Base-by-base conservation (phyloP, 1,139 yeast genomes). In the Pneumocystis jirovecii region DNA sequence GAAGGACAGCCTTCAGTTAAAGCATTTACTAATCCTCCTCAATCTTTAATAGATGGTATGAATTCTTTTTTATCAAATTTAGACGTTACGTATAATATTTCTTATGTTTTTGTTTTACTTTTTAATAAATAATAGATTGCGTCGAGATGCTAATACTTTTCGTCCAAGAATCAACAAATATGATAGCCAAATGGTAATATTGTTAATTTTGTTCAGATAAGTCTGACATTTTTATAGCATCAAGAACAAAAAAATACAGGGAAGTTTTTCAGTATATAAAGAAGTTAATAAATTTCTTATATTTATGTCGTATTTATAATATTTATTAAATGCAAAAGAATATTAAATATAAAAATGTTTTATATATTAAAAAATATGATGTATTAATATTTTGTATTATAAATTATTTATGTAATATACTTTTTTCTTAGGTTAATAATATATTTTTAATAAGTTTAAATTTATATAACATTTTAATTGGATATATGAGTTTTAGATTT, bases 161-260 rank as follows among this genome's bases (percentile, higher is more conserved):
- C 86, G 99, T 80, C 98, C 98, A 74, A 87, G 99, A 84, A 93
- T 93, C 77, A 93, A 93, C 81, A 93, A 93, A 80, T 80, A 88
- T 75, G 97, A 88, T 75, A 91, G 97, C 66, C 98, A 93, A 82
- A 89, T 93, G 96, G 98, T 50, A 31, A 44, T 19, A 44, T 50
- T 50, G 6, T 45, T 45, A 25, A 21, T 50, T 25, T 39, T 29
- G 12, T 60, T 10, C 7, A 60, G 12, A 40, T 8, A 21, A 40
- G 21, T 60, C 31, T 50, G 25, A 50, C 21, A 25, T 25, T 25
- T 50, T 50, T 50, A 25, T 50, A 50, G 57, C 57, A 93, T 78
- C 91, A 87, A 79, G 97, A 93, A 79, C 98, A 93, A 78, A 93
- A 93, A 80, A 74, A 83, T 64, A 75, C 84, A 64, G 98, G 98